Evolutionary conservation across 192 early-diverging fungal genomes (phyloP).

Genomic region (Umbelopsis vinacea): DNA sequence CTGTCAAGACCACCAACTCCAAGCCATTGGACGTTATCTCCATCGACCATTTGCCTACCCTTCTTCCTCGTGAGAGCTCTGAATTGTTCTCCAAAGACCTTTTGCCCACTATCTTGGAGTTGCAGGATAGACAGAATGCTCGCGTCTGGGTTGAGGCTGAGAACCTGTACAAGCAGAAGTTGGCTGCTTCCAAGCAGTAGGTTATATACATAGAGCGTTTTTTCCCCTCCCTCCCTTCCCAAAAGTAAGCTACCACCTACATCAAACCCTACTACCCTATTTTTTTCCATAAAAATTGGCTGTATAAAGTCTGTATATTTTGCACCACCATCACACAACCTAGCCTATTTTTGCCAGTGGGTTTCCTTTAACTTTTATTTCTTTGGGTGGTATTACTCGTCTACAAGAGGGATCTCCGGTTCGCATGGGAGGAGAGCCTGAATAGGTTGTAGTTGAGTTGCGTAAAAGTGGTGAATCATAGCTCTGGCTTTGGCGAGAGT

Average conservation of each 20-base stretch:
- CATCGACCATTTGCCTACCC: constrained; percentile 96
- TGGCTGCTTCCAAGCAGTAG: constrained; percentile 46
- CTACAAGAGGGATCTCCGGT: constrained; percentile 1
- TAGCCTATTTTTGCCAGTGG: no score
- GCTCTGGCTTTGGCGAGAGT: constrained; percentile 48
- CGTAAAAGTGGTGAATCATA: constrained; percentile 55
- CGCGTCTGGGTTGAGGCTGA: constrained; percentile 86
- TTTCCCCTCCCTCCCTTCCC: neutral
- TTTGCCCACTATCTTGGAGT: constrained; percentile 79
- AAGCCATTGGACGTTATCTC: constrained; percentile 87
- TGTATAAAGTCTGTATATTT: constrained; percentile 24
- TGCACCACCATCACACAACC: neutral
- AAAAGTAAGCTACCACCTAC: no score
- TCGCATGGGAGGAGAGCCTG: constrained; percentile 30
- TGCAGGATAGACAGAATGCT: constrained; percentile 66
- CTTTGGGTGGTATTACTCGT: constrained; percentile 14
- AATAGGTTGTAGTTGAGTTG: constrained; percentile 26
- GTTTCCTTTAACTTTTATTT: no score
- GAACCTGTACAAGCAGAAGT: constrained; percentile 83
- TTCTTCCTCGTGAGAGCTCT: constrained; percentile 90
- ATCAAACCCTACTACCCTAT: neutral
- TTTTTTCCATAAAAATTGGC: neutral
- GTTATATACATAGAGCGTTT: neutral
- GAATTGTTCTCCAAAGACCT: constrained; percentile 88
- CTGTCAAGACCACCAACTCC: constrained; percentile 64